phyloP scores from a whole-genome alignment of 768 basidiomycete species.

The Nevesoporus exiguus region DNA sequence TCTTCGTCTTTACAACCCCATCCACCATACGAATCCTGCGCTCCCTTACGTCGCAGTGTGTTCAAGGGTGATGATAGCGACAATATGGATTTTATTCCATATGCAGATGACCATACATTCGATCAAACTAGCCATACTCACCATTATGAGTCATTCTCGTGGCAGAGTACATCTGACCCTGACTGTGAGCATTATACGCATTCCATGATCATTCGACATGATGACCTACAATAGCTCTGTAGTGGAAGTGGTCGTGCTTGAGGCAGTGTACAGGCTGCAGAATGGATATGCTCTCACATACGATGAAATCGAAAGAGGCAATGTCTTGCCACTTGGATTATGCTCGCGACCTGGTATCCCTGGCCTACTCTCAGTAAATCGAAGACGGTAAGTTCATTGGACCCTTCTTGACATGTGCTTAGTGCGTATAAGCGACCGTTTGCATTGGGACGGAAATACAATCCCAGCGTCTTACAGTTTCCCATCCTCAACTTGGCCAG shows the following conservation, averaged over 20 bases:
- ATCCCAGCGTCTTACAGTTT: slow-evolving; percentile 21
- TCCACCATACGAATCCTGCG: slow-evolving; percentile 55
- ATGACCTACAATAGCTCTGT: slow-evolving; percentile 15
- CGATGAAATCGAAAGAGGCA: slow-evolving; percentile 46
- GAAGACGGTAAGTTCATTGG: slow-evolving; percentile 19
- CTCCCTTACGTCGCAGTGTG: slow-evolving; percentile 46
- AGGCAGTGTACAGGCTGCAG: slow-evolving; percentile 45
- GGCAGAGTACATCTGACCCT: slow-evolving; percentile 44
- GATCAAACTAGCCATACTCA: slow-evolving; percentile 36
- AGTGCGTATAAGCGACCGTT: slow-evolving; percentile 26
- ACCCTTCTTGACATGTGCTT: slow-evolving; percentile 19
- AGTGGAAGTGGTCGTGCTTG: slow-evolving; percentile 51
- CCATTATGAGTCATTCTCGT: slow-evolving; percentile 46
- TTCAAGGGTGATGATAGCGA: slow-evolving; percentile 56
- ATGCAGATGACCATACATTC: slow-evolving; percentile 58
- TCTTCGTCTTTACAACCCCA: slow-evolving; percentile 21
- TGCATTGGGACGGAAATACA: slow-evolving; percentile 26
- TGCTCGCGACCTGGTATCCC: slow-evolving; percentile 22
- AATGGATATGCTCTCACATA: slow-evolving; percentile 36
- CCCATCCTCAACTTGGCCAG: not conserved
- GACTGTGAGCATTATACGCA: slow-evolving; percentile 35
- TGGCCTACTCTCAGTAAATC: slow-evolving; percentile 26
- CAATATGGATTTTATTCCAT: slow-evolving; percentile 58
- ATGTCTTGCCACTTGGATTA: slow-evolving; percentile 42
- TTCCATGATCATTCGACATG: slow-evolving; percentile 11